Evolutionary conservation across 768 basidiomycete genomes (phyloP).

Genomic region (Serpula lacrymans): DNA sequence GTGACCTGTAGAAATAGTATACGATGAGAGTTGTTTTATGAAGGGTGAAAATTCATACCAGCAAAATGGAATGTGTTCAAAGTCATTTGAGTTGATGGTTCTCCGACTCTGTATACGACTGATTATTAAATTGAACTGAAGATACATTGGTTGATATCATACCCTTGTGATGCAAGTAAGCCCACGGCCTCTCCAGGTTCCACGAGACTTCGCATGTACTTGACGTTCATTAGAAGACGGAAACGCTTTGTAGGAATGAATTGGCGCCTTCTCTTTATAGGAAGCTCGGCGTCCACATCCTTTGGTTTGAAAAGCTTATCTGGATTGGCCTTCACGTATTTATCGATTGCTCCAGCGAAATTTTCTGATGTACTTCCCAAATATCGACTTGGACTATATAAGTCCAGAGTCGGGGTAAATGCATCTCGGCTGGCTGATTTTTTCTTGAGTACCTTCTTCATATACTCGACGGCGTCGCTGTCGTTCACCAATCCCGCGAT

Average conservation of each 20-base stretch:
- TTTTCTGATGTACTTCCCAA: conserved; percentile 91
- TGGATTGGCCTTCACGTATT: conserved; percentile 78
- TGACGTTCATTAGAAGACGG: conserved; percentile 80
- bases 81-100: conserved; percentile 99
- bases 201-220: conserved; percentile 90
- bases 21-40: background rate
- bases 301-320: conserved; percentile 40
- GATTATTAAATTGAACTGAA: background rate
- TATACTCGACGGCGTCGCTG: conserved; percentile 66
- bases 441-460: conserved; percentile 88
- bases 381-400: conserved; percentile 74
- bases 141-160: too few relatives aligned
- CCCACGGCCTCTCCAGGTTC: conserved; percentile 99
- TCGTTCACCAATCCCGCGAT: conserved; percentile 60
- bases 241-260: conserved; percentile 58
- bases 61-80: conserved; percentile 99
- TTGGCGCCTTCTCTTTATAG: conserved; percentile 42
- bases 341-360: conserved; percentile 76
- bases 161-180: conserved; percentile 95
- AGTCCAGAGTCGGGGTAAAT: conserved; percentile 68
- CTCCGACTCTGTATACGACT: conserved; percentile 69
- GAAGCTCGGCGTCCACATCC: conserved; percentile 34
- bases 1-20: conserved; percentile 59
- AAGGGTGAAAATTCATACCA: conserved; percentile 53
- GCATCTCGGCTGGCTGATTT: conserved; percentile 51